These are phyloP conservation scores for Ceratocystis colombiana DNA, from an alignment of 2,329 filamentous ascomycete genomes.

Conservation along the genomic window DNA sequence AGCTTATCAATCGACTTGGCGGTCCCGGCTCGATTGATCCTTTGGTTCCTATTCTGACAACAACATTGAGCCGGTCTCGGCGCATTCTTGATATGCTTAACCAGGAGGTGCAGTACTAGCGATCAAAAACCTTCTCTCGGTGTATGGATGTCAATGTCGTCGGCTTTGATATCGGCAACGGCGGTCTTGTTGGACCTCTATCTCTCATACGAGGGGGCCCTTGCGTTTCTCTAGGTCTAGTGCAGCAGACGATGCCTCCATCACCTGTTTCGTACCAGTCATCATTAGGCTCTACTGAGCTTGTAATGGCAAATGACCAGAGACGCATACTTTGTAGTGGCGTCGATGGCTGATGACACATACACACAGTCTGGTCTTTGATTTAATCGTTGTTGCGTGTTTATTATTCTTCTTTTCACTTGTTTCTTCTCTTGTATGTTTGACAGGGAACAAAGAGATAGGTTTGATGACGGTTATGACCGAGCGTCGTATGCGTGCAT, in stretches of 20 bases:
- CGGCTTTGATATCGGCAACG: not conserved
- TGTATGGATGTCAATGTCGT: not conserved
- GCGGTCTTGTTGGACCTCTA: not conserved
- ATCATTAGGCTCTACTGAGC: not conserved
- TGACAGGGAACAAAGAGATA: not conserved
- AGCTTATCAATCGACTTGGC: conserved; percentile 43
- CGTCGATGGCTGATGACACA: too few species aligned
- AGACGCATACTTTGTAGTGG: not conserved
- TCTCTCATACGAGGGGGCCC: not conserved
- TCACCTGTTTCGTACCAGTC: not conserved
- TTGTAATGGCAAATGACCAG: not conserved
- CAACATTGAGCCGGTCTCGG: conserved; percentile 35
- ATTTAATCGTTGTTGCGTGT: not conserved
- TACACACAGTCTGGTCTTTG: too few species aligned
- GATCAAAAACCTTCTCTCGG: not conserved
- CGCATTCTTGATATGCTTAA: conserved; percentile 30
- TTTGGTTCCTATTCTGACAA: conserved; percentile 39
- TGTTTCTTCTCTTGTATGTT: conserved; percentile 3
- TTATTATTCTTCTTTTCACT: conserved; percentile 11
- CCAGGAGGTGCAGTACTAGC: conserved; percentile 16
- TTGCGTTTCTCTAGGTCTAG: not conserved
- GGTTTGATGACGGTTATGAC: conserved; percentile 18
- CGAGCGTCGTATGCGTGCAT: not conserved
- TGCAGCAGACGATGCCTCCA: not conserved
- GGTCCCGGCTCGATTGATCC: conserved; percentile 35